These are phyloP conservation scores for Penstemon newberryi DNA, from an alignment of 257 asterid species.

Conservation along the genomic window DNA sequence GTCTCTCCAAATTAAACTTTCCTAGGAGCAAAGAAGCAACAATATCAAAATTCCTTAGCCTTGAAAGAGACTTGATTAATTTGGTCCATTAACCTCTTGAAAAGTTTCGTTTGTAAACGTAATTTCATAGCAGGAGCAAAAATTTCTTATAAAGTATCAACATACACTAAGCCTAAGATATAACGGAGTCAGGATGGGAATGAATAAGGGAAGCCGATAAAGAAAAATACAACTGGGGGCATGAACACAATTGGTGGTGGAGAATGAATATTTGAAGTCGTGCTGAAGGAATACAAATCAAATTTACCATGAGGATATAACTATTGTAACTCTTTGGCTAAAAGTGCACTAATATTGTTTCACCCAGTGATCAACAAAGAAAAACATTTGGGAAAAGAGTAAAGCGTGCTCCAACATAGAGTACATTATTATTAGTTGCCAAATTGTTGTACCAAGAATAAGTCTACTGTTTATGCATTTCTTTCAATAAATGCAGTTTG, in stretches of 20 bases:
- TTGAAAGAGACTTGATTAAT: slow-evolving; percentile 11
- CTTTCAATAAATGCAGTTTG: too few species aligned
- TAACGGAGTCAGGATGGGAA: slow-evolving; percentile 10
- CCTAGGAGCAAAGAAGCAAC: slow-evolving; percentile 50
- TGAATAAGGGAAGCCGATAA: neutral
- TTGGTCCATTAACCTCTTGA: neutral
- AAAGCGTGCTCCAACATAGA: too few species aligned
- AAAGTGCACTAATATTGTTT: too few species aligned
- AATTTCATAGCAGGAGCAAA: slow-evolving; percentile 5
- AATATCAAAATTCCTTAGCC: slow-evolving; percentile 11
- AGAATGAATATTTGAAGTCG: slow-evolving; percentile 5
- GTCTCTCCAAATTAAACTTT: slow-evolving; percentile 77
- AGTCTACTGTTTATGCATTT: too few species aligned
- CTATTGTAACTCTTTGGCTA: too few species aligned
- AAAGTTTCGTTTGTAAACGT: neutral
- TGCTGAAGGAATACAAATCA: slow-evolving; percentile 15
- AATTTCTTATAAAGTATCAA: neutral
- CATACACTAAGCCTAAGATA: slow-evolving; percentile 9
- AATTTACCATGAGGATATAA: neutral
- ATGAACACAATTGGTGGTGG: neutral
- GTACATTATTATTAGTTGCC: too few species aligned
- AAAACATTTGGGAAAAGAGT: too few species aligned
- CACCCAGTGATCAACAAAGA: too few species aligned
- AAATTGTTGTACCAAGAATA: too few species aligned
- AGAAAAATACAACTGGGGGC: neutral